Evolutionary conservation across 495 filamentous ascomycete genomes (phyloP).

Genomic region (Neurospora hispaniola): DNA sequence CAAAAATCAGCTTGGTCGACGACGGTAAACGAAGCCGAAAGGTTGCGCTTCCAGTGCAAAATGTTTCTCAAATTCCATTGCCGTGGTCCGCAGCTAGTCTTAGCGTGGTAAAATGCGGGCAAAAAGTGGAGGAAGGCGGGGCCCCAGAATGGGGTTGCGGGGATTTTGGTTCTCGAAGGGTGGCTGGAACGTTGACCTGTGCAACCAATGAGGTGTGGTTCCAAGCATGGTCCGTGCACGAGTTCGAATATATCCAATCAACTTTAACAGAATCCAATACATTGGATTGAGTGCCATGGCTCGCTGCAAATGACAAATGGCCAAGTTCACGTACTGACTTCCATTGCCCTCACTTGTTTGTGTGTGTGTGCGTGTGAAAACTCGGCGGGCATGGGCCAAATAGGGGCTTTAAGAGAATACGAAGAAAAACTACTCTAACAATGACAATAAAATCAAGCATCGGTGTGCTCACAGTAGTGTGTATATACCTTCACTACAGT

Average conservation of each 20-base stretch:
- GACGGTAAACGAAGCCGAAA: neutral
- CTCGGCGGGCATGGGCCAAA: too few relatives aligned
- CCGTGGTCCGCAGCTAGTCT: neutral
- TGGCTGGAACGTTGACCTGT: neutral
- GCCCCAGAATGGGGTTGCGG: neutral
- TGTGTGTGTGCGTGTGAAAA: too few relatives aligned
- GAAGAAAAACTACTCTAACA: too few relatives aligned
- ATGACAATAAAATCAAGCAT: too few relatives aligned
- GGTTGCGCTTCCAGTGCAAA: neutral
- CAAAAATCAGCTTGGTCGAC: neutral
- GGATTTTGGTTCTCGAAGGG: neutral
- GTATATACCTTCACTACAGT: too few relatives aligned
- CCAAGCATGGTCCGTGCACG: neutral
- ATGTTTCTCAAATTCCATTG: neutral
- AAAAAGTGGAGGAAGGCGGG: neutral
- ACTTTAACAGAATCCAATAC: too few relatives aligned
- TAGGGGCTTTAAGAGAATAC: too few relatives aligned
- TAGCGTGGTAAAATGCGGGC: neutral
- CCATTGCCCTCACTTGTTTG: too few relatives aligned
- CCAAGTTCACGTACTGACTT: too few relatives aligned
- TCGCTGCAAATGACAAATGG: neutral
- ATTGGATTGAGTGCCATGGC: neutral
- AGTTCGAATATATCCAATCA: neutral
- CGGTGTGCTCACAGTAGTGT: too few relatives aligned
- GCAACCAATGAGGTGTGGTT: neutral